A percentile compares a stretch with the other conserved stretches of the same genome.
These are phyloP conservation scores for Noccaea caerulescens DNA, from an alignment of 345 rosid species.

Conservation along the genomic window DNA sequence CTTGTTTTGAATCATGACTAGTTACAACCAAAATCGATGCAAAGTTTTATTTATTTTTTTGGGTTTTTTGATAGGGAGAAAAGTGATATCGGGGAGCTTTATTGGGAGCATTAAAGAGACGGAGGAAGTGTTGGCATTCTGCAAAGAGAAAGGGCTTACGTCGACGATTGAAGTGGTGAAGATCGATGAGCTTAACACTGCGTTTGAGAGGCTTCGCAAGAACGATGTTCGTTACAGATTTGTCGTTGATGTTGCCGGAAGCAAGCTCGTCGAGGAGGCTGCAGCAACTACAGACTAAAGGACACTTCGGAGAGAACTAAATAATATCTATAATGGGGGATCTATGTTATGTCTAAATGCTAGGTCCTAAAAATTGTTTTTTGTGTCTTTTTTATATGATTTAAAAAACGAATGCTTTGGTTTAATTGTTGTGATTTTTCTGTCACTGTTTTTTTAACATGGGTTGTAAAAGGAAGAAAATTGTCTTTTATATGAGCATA, in stretches of 20 bases:
- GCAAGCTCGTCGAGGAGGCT: conserved; percentile 47
- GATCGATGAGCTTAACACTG: conserved; percentile 57
- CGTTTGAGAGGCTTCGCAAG: conserved; percentile 64
- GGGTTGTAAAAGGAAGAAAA: neutral
- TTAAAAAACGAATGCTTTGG: conserved; percentile 15
- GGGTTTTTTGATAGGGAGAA: conserved; percentile 50
- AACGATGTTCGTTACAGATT: conserved; percentile 70
- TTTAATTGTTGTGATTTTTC: neutral
- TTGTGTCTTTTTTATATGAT: conserved; percentile 11
- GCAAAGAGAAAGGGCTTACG: conserved; percentile 59
- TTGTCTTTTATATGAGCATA: too few relatives aligned
- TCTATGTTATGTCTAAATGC: neutral
- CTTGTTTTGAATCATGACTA: neutral
- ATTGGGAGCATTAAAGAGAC: conserved; percentile 65
- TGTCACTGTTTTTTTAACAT: conserved; percentile 4
- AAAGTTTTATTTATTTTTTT: neutral
- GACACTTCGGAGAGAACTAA: neutral
- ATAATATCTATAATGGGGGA: conserved; percentile 19
- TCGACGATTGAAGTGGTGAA: conserved; percentile 61
- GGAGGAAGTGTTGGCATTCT: conserved; percentile 55
- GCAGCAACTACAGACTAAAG: conserved; percentile 29
- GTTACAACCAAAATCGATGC: neutral
- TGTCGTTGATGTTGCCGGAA: conserved; percentile 62
- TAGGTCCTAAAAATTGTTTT: neutral
- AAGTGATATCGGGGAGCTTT: conserved; percentile 60